These are phyloP conservation scores for Pluteus cervinus DNA, from an alignment of 768 basidiomycete species.

Conservation along the genomic window DNA sequence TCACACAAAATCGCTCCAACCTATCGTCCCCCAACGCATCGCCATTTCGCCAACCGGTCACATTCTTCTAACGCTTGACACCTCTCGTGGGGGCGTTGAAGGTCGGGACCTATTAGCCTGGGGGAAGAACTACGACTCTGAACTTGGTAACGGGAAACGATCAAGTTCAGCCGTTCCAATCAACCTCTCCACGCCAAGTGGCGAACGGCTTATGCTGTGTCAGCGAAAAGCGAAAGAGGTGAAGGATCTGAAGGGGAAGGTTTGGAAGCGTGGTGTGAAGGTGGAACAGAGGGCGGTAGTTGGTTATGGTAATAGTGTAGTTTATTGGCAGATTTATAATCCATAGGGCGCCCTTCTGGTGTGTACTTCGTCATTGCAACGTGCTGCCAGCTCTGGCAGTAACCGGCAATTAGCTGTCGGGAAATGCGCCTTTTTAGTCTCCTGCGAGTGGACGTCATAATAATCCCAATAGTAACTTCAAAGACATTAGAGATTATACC, in stretches of 20 bases:
- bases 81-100: conserved; percentile 42
- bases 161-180: conserved; percentile 51
- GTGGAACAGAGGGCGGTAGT: conserved; percentile 62
- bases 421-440: too few species aligned
- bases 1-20: conserved; percentile 45
- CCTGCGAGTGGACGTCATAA: too few species aligned
- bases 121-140: conserved; percentile 70
- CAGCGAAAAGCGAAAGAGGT: conserved; percentile 44
- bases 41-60: conserved; percentile 74
- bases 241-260: conserved; percentile 50
- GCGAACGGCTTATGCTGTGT: conserved; percentile 54
- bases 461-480: too few species aligned
- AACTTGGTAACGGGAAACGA: conserved; percentile 72
- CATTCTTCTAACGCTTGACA: conserved; percentile 68
- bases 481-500: too few species aligned
- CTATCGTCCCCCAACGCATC: conserved; percentile 57
- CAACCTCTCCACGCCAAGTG: conserved; percentile 42
- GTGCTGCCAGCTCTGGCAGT: too few species aligned
- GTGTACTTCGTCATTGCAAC: too few species aligned
- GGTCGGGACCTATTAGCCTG: conserved; percentile 67
- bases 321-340: conserved; percentile 81
- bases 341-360: too few species aligned
- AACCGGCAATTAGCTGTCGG: too few species aligned
- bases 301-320: conserved; percentile 56
- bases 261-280: conserved; percentile 52